phyloP scores from a whole-genome alignment of 805 yeast species.

The Candida incommunis region DNA sequence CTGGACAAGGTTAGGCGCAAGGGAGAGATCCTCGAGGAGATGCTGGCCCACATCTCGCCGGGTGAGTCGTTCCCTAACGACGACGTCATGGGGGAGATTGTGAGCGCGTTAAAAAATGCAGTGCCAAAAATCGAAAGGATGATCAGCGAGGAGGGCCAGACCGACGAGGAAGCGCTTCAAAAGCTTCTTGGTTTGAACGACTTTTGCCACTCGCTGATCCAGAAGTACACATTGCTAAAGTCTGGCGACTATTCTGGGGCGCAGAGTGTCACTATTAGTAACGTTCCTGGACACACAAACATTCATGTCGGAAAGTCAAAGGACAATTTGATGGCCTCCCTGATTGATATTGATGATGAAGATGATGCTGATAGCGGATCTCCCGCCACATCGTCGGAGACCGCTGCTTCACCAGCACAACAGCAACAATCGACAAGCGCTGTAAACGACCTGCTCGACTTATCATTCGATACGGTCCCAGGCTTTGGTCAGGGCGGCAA shows the following conservation, averaged over 20 bases:
- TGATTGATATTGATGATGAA: constrained; percentile 67
- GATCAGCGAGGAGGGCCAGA: constrained; percentile 62
- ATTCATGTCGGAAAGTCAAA: constrained; percentile 24
- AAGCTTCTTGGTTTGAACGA: constrained; percentile 61
- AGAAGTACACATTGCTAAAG: constrained; percentile 51
- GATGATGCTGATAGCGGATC: constrained; percentile 14
- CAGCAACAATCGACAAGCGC: constrained; percentile 23
- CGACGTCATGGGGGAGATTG: constrained; percentile 72
- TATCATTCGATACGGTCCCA: constrained; percentile 34
- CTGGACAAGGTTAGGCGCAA: constrained; percentile 72
- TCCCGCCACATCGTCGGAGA: constrained; percentile 16
- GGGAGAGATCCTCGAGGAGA: constrained; percentile 75
- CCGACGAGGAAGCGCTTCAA: constrained; percentile 46
- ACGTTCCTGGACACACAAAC: constrained; percentile 5
- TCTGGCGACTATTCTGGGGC: constrained; percentile 51
- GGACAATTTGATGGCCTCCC: constrained; percentile 29
- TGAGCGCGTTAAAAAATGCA: constrained; percentile 62
- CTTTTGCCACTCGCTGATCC: constrained; percentile 51
- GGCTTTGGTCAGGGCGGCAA: constrained; percentile 42
- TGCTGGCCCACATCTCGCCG: constrained; percentile 36
- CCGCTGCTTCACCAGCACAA: not conserved
- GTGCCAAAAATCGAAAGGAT: constrained; percentile 80
- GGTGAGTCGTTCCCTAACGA: constrained; percentile 28
- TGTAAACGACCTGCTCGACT: constrained; percentile 55
- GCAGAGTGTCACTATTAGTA: constrained; percentile 28